Conservation (phyloP, 2,329 filamentous ascomycete species). For the Periconia digitata region DNA sequence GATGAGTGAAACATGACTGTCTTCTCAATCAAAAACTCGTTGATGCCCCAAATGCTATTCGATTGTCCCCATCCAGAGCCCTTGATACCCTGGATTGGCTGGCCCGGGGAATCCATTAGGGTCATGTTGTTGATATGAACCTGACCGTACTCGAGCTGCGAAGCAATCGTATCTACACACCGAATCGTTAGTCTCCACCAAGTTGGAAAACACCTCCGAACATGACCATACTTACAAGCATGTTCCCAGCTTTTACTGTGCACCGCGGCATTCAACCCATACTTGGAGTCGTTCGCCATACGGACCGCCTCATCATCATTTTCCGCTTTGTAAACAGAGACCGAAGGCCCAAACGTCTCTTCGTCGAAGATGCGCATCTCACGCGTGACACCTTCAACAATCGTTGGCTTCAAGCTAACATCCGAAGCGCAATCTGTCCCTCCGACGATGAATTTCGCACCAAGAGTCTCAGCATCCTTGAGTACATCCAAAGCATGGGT, state of each 20-base stretch:
- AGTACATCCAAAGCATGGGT: slow-evolving; percentile 47
- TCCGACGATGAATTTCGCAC: slow-evolving; percentile 58
- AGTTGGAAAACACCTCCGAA: no score
- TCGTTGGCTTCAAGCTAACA: slow-evolving; percentile 59
- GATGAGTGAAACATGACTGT: slow-evolving; percentile 7
- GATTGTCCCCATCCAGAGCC: slow-evolving; percentile 22
- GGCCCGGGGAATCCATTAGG: slow-evolving; percentile 7
- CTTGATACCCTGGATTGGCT: slow-evolving; percentile 18
- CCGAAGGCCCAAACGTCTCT: slow-evolving; percentile 76
- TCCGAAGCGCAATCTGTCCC: slow-evolving; percentile 39
- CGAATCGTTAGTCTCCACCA: no score
- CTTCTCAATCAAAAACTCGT: slow-evolving; percentile 21
- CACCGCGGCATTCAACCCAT: slow-evolving; percentile 70
- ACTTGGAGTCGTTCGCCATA: slow-evolving; percentile 81
- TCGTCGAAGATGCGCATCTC: slow-evolving; percentile 72
- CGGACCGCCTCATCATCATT: slow-evolving; percentile 68
- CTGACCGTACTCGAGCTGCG: slow-evolving; percentile 56
- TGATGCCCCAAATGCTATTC: slow-evolving; percentile 21
- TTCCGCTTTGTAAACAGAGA: slow-evolving; percentile 66
- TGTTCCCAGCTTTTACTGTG: slow-evolving; percentile 66
- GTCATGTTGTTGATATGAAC: slow-evolving; percentile 17
- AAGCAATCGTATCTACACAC: slow-evolving; percentile 28
- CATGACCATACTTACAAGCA: slow-evolving; percentile 34
- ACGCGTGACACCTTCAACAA: slow-evolving; percentile 64
- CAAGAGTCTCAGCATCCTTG: slow-evolving; percentile 56